Conservation (phyloP, 179 eudicot species). For the Silene noctiflora region DNA sequence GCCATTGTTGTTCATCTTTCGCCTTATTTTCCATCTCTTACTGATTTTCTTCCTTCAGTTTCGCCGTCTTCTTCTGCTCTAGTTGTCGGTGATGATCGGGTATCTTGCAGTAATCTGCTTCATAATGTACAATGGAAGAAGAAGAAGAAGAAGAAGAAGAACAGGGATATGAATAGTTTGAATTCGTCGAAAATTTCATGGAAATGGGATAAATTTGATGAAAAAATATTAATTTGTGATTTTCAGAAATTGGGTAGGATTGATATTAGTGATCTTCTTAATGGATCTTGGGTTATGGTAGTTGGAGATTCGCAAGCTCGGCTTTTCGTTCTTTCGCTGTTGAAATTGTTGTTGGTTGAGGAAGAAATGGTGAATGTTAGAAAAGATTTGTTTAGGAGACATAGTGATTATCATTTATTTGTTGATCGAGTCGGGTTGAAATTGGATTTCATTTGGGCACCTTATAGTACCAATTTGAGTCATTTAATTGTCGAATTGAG, state of each 20-base stretch:
- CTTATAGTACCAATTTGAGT: constrained; percentile 60
- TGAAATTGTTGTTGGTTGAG: constrained; percentile 55
- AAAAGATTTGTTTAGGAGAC: constrained; percentile 78
- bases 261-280: constrained; percentile 71
- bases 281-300: constrained; percentile 89
- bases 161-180: no score
- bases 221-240: constrained; percentile 47
- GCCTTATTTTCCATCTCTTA: constrained; percentile 68
- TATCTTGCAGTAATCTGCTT: constrained; percentile 51
- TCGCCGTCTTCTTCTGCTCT: constrained; percentile 18
- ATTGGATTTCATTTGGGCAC: constrained; percentile 91
- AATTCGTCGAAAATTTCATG: constrained; percentile 34
- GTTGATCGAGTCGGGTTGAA: constrained; percentile 69
- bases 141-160: no score
- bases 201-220: constrained; percentile 53
- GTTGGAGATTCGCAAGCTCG: constrained; percentile 90
- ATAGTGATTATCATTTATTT: constrained; percentile 64
- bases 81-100: constrained; percentile 36
- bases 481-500: constrained; percentile 34
- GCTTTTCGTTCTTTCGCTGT: constrained; percentile 57
- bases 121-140: constrained; percentile 45
- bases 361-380: constrained; percentile 47
- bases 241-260: constrained; percentile 54
- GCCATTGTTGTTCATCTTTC: constrained; percentile 85
- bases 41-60: constrained; percentile 30